A percentile compares a stretch with the other conserved stretches of the same genome.
These are phyloP conservation scores for Gremmenia infestans DNA, from an alignment of 2,329 filamentous ascomycete species.

Conservation along the genomic window DNA sequence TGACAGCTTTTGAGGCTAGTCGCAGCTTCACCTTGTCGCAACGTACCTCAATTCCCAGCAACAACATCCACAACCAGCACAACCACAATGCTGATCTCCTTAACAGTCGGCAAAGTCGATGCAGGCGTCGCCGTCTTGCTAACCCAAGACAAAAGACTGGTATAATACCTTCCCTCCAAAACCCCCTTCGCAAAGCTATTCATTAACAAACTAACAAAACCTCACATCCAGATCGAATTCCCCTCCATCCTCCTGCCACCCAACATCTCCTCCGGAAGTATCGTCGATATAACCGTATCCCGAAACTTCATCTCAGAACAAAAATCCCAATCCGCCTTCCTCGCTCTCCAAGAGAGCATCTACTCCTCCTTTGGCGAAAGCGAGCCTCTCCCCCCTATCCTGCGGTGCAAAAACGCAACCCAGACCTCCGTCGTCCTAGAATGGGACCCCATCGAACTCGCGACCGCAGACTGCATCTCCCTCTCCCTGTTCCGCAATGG, in stretches of 20 bases:
- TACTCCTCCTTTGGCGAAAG: conserved; percentile 77
- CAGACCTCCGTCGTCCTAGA: conserved; percentile 98
- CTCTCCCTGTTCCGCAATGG: conserved; percentile 92
- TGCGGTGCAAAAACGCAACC: conserved; percentile 93
- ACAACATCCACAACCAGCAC: conserved; percentile 4
- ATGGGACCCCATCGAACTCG: conserved; percentile 92
- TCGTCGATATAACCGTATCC: conserved; percentile 93
- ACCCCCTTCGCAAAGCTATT: neutral
- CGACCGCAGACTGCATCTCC: conserved; percentile 84
- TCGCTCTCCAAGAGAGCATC: conserved; percentile 83
- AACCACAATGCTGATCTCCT: conserved; percentile 80
- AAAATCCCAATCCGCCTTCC: conserved; percentile 70
- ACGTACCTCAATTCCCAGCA: conserved; percentile 14
- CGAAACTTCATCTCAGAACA: conserved; percentile 79
- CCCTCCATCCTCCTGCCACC: conserved; percentile 93
- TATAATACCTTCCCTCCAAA: conserved; percentile 42
- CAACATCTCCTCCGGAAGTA: conserved; percentile 92
- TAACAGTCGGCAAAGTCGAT: conserved; percentile 98
- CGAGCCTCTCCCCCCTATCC: conserved; percentile 69
- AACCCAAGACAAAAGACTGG: conserved; percentile 93
- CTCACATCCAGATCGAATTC: conserved; percentile 76
- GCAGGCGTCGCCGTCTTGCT: conserved; percentile 95
- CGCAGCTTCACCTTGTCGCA: conserved; percentile 20
- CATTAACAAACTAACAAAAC: conserved; percentile 21
- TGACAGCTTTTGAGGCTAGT: neutral